Percentiles rank a stretch among this genome's conserved stretches.
Conservation (phyloP, 2,329 filamentous ascomycete genomes). For the Anthostomella pinea region DNA sequence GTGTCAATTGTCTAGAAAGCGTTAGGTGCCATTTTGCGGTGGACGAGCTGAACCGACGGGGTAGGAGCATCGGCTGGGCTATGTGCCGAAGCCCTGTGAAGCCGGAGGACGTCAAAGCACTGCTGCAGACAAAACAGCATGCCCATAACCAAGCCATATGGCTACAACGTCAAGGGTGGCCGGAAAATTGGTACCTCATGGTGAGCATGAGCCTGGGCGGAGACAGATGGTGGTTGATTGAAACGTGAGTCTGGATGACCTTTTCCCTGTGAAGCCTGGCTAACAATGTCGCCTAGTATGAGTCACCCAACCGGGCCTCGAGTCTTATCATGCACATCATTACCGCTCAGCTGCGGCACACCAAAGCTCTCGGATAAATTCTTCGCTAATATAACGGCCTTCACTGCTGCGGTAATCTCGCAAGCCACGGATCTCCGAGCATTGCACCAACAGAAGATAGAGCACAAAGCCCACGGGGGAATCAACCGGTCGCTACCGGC, state of each 20-base stretch:
- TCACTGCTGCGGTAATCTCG: slow-evolving; percentile 49
- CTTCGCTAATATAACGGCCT: slow-evolving; percentile 51
- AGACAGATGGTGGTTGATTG: slow-evolving; percentile 76
- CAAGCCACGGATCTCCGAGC: slow-evolving; percentile 49
- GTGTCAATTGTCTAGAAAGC: slow-evolving; percentile 54
- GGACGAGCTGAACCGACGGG: slow-evolving; percentile 59
- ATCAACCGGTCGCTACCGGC: slow-evolving; percentile 39
- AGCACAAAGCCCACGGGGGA: slow-evolving; percentile 34
- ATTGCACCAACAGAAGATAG: slow-evolving; percentile 44
- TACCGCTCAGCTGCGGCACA: slow-evolving; percentile 44
- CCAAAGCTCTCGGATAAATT: slow-evolving; percentile 47
- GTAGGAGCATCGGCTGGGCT: slow-evolving; percentile 64
- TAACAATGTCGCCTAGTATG: slow-evolving; percentile 9
- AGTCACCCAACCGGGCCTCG: slow-evolving; percentile 18
- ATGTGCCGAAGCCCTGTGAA: slow-evolving; percentile 47
- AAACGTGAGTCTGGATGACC: slow-evolving; percentile 48
- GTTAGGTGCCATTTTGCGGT: slow-evolving; percentile 61
- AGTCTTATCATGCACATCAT: slow-evolving; percentile 33
- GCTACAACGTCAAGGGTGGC: slow-evolving; percentile 72
- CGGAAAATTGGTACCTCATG: slow-evolving; percentile 67
- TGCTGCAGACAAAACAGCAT: slow-evolving; percentile 61
- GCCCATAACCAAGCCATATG: slow-evolving; percentile 65
- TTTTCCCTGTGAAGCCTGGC: slow-evolving; percentile 9
- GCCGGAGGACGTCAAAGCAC: slow-evolving; percentile 54
- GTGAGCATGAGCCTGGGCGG: slow-evolving; percentile 68